Evolutionary conservation across 1,284 basidiomycete species (phyloP), one percentile per base, ranked within the genome.

Genomic region (Trichosporon inkin): DNA sequence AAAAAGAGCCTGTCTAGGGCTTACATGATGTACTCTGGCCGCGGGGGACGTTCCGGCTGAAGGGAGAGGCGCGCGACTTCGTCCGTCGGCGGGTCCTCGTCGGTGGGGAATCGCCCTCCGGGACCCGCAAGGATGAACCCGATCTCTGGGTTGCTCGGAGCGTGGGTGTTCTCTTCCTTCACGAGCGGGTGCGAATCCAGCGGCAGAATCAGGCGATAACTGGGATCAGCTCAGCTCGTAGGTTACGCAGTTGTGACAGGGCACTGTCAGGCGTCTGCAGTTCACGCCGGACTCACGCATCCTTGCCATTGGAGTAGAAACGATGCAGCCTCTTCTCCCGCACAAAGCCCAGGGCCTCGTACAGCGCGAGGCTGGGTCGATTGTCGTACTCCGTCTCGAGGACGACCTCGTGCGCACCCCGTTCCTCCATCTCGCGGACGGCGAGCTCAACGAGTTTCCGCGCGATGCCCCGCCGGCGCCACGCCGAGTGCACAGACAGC

Each of bases 361-460:
- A 99, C 13, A 99, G 81, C 2, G 87, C 85, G 11, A 99, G 82
- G 0, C 92, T 92, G 3, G 90, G 85, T 14, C 79, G 75, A 77
- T 99, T 99, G 80, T 99, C 94, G 71, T 84, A 91, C 79, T 99
- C 96, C 1, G 96, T 99, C 80, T 99, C 96, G 55, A 99, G 86
- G 1, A 95, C 88, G 65, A 98, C 86, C 92, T 95, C 91, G 64
- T 92, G 85, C 2, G 92, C 92, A 1, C 88, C 88, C 56, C 84
- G 81, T 47, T 79, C 78, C 65, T 86, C 87, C 92, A 96, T 95
- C 37, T 84, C 84, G 56, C 86, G 83, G 41, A 96, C 83, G 0
- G 90, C 89, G 51, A 87, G 83, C 49, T 85, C 82, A 14, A 92
- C 89, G 35, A 96, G 84, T 11, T 84, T 81, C 64, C 86, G 88